A percentile compares a stretch with the other conserved stretches of the same genome.
Conservation (phyloP, 2,329 filamentous ascomycete species). For the Aspergillus brunneoviolaceus region DNA sequence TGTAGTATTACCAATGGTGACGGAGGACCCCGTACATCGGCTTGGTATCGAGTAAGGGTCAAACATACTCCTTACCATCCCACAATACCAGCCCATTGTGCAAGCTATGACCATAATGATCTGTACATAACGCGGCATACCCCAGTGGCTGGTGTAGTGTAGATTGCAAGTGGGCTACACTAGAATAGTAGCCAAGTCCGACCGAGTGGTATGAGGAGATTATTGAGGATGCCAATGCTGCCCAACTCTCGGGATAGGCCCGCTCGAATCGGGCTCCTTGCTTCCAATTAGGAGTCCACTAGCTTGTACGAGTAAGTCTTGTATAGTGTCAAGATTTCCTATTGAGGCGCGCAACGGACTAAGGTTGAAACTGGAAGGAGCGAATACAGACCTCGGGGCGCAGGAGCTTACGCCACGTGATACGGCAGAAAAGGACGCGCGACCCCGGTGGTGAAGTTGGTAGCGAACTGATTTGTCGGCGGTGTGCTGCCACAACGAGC, state of each 20-base stretch:
- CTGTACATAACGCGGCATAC: not conserved
- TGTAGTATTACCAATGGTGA: not conserved
- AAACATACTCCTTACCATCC: too few species aligned
- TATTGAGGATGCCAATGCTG: conserved; percentile 12
- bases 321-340: not conserved
- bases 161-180: not conserved
- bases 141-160: not conserved
- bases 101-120: not conserved
- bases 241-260: conserved; percentile 10
- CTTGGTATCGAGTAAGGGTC: not conserved
- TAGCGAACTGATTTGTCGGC: not conserved
- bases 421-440: not conserved
- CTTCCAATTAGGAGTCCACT: not conserved
- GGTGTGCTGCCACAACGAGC: not conserved
- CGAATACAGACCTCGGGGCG: not conserved
- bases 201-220: conserved; percentile 23
- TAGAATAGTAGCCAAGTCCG: conserved; percentile 18
- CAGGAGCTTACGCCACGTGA: not conserved
- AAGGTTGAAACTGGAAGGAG: not conserved
- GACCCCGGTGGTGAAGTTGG: not conserved
- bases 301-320: not conserved
- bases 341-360: not conserved
- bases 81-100: not conserved
- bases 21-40: not conserved
- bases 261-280: conserved; percentile 8